These are phyloP conservation scores for Cokeromyces recurvatus DNA, from an alignment of 371 early-diverging fungal genomes.

Conservation along the genomic window DNA sequence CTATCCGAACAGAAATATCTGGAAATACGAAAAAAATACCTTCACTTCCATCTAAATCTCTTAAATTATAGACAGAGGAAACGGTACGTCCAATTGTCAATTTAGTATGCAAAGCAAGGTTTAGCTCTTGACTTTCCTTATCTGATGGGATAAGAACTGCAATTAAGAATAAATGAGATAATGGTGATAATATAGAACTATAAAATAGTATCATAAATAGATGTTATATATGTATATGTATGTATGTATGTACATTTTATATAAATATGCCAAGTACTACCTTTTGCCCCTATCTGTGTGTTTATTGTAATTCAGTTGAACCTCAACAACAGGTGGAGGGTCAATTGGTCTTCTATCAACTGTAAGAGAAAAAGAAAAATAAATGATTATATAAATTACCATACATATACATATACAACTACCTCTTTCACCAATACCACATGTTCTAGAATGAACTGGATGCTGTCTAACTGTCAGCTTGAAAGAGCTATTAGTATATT, in stretches of 20 bases:
- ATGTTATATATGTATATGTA: too few species aligned
- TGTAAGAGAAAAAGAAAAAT: too few species aligned
- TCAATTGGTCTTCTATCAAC: slow-evolving; percentile 47
- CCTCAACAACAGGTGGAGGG: slow-evolving; percentile 41
- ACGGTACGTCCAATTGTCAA: slow-evolving; percentile 54
- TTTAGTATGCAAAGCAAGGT: slow-evolving; percentile 21
- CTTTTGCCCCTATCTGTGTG: too few species aligned
- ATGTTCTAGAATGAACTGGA: slow-evolving; percentile 47
- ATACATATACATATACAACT: too few species aligned
- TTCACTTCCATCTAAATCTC: slow-evolving; percentile 57
- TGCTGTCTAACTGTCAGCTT: slow-evolving; percentile 41
- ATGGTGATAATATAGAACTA: slow-evolving; percentile 11
- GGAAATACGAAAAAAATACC: slow-evolving; percentile 96
- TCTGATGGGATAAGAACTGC: slow-evolving; percentile 32
- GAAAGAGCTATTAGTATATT: slow-evolving; percentile 16
- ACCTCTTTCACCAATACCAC: slow-evolving; percentile 49
- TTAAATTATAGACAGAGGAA: slow-evolving; percentile 55
- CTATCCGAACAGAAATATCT: slow-evolving; percentile 86
- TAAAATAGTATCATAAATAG: too few species aligned
- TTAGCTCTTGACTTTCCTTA: not conserved
- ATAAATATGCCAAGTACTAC: too few species aligned
- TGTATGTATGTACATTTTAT: too few species aligned
- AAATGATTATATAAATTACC: too few species aligned
- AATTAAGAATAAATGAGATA: slow-evolving; percentile 27
- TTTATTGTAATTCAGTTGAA: slow-evolving; percentile 22